Base-by-base conservation (phyloP, 2,329 filamentous ascomycete genomes). In the Arthrobotrys sinensis region DNA sequence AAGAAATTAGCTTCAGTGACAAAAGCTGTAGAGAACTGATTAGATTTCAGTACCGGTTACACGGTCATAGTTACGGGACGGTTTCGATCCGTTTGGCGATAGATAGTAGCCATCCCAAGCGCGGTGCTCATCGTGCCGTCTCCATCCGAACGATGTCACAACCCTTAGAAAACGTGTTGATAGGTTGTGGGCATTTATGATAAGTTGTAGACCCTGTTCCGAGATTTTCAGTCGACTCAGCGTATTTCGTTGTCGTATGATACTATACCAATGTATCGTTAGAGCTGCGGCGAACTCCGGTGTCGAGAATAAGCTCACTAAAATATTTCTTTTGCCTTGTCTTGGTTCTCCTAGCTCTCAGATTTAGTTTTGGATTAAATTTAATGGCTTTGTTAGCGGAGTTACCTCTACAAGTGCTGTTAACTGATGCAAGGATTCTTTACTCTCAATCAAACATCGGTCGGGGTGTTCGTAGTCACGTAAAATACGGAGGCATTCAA, bases 31-130 rank as follows among this genome's bases (percentile, higher is more conserved):
- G 24, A 21, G 28, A 16, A 40, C 2, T 16, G 19, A 38, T 38
- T 19, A n/a, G 11, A 34, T 24, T 48, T n/a, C n/a, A 7, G 28
- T 55, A 72, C 69, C 60, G 21, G 66, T 63, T 52, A 46, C 16
- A 19, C 34, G 28, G 12, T 65, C 10, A 19, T 19, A 3, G 8
- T 19, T 50, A 3, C 28, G 19, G 19, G 16, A 11, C 12, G 48
- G 52, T 11, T 36, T 55, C 11, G 6, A 0, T 11, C 24, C 48
- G 48, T 60, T 34, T 19, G 48, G 38, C 6, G 70, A 75, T 11
- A 62, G 48, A 45, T 67, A 64, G 14, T 75, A 75, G 10, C 70
- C 55, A 45, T 75, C 70, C 70, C 70, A 75, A 40, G 69, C 69
- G 16, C 70, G 62, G 11, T 67, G 50, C 28, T 75, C 70, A 19